phyloP scores from a whole-genome alignment of 441 rosid genomes.

The Erysimum pusillum region DNA sequence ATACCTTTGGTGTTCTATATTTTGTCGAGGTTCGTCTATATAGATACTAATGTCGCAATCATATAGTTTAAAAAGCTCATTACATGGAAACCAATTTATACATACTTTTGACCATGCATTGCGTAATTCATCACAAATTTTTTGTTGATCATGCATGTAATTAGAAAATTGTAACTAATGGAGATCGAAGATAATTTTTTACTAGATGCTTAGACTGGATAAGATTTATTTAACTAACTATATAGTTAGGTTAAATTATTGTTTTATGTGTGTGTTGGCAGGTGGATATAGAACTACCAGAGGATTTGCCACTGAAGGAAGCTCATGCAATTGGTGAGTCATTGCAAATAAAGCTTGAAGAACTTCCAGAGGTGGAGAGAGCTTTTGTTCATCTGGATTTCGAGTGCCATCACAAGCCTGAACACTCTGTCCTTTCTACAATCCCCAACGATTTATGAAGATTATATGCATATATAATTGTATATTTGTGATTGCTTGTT shows the following conservation, averaged over 20 bases:
- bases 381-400: slow-evolving; percentile 90
- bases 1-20: slow-evolving; percentile 81
- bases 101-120: neutral
- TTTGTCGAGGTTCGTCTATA: slow-evolving; percentile 71
- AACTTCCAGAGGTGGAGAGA: slow-evolving; percentile 82
- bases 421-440: slow-evolving; percentile 71
- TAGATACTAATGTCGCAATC: neutral
- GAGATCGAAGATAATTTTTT: neutral
- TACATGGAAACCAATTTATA: neutral
- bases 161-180: neutral
- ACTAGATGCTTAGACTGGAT: neutral
- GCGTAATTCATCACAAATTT: neutral
- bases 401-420: slow-evolving; percentile 91
- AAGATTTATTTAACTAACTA: slow-evolving; percentile 2
- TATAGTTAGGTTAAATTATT: neutral
- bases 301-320: slow-evolving; percentile 75
- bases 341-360: slow-evolving; percentile 81
- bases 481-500: slow-evolving; percentile 11
- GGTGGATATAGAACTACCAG: slow-evolving; percentile 92
- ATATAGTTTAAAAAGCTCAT: neutral
- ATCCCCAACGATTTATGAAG: slow-evolving; percentile 60
- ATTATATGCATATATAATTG: neutral
- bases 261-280: slow-evolving; percentile 39
- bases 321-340: slow-evolving; percentile 84
- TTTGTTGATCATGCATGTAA: neutral